These are phyloP conservation scores for Colletotrichum tanaceti DNA, from an alignment of 2,329 filamentous ascomycete species.

Conservation along the genomic window DNA sequence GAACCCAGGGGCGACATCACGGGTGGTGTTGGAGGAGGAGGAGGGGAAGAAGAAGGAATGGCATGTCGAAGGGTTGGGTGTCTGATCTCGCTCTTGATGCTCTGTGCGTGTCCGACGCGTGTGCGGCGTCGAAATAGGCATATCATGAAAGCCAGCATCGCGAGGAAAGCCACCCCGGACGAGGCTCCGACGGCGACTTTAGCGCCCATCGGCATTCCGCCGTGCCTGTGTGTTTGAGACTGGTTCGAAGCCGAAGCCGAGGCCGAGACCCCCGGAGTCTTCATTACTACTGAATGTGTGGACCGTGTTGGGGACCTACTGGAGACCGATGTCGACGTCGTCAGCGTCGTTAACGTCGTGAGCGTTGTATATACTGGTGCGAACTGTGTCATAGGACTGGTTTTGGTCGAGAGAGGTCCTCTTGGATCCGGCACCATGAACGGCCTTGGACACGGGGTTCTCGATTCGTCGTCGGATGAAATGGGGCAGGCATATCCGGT, in stretches of 20 bases:
- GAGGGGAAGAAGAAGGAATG: conserved; percentile 57
- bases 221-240: background rate
- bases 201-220: conserved; percentile 51
- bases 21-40: too few species aligned
- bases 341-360: background rate
- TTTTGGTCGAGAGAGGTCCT: background rate
- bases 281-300: background rate
- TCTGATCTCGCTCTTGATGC: conserved; percentile 41
- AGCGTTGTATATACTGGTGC: background rate
- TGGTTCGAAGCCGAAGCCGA: background rate
- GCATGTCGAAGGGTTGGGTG: conserved; percentile 43
- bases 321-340: background rate
- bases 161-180: conserved; percentile 53
- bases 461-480: conserved; percentile 8
- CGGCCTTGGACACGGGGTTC: conserved; percentile 13
- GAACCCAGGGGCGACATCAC: conserved; percentile 55
- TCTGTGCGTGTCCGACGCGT: conserved; percentile 38
- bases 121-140: conserved; percentile 52
- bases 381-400: background rate
- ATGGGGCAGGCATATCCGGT: conserved; percentile 45
- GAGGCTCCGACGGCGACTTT: conserved; percentile 60
- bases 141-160: conserved; percentile 52
- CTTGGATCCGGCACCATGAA: conserved; percentile 24
- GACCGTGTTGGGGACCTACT: background rate
- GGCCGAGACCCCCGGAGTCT: background rate